Base-by-base conservation (phyloP, 345 rosid species). In the Carallia brachiata region DNA sequence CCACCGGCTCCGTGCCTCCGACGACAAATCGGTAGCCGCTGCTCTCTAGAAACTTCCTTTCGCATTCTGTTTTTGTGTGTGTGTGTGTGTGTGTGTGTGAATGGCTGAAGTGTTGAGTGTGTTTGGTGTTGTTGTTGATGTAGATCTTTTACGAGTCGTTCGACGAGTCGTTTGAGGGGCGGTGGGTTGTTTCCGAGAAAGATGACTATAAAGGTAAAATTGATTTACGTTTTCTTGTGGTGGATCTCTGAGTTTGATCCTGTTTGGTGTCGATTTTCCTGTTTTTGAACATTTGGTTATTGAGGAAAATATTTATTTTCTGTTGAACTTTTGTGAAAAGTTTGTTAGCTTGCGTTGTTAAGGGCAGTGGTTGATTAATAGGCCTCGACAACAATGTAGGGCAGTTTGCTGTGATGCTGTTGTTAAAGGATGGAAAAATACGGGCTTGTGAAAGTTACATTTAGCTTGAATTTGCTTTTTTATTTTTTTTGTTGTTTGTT, bases 141-240 rank as follows among this genome's bases (percentile, higher is more conserved):
- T 77, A 91, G 97, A 80, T 88, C 69, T 75, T 91, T 0, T 83
- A 88, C 73, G 97, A 91, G 58, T 80, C 93, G 18, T 91, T 89
- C 56, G 96, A 88, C 17, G 87, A 85, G 75, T 17, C 90, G 0
- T 91, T 89, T 44, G 91, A 86, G 44, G 90, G 92, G 9, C 84
- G 90, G 53, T 91, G 97, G 97, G 77, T 82, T 70, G 83, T 85
- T 55, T 91, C 97, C 36, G 78, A 77, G 69, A 91, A 86, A 70
- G 80, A 72, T 53, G 97, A 88, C 0, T 91, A 91, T 73, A 60
- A 80, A 70, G 97, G 97, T 91, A 40, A 47, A 10, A 1, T 44
- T 1, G 50, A 44, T 44, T 44, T 12, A 12, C 13, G 16, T 15
- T 44, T 44, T 44, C 9, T 15, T 44, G 17, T 44, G 50, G 10